Evolutionary conservation across 495 filamentous ascomycete species (phyloP).

Genomic region (Rhizodiscina lignyota): DNA sequence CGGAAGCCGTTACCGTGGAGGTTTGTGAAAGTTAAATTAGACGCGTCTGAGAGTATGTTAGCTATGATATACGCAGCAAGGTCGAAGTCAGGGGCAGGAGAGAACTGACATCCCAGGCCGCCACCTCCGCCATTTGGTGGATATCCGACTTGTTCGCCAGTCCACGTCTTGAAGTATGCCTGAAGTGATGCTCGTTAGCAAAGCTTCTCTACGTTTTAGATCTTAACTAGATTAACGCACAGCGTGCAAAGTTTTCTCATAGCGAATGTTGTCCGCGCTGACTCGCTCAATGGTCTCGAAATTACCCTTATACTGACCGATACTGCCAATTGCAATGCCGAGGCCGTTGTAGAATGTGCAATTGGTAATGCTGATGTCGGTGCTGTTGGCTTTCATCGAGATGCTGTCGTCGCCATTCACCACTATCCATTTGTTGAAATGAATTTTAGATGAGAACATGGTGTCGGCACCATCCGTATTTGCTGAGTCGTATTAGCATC

Average conservation of each 20-base stretch:
- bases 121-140: slow-evolving; percentile 32
- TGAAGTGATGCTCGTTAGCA: background rate
- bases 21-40: too few relatives aligned
- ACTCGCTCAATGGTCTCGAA: slow-evolving; percentile 29
- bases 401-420: slow-evolving; percentile 15
- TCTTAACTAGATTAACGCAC: slow-evolving; percentile 31
- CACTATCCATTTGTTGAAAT: slow-evolving; percentile 11
- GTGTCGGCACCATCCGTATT: slow-evolving; percentile 10
- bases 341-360: slow-evolving; percentile 8
- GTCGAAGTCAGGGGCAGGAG: too few relatives aligned
- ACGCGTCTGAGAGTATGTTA: too few relatives aligned
- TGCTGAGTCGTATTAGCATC: background rate
- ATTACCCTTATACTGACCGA: slow-evolving; percentile 27
- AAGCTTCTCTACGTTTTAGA: slow-evolving; percentile 4
- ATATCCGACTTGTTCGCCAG: slow-evolving; percentile 26
- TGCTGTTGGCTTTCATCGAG: slow-evolving; percentile 12
- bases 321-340: slow-evolving; percentile 26
- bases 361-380: slow-evolving; percentile 9
- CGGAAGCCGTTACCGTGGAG: too few relatives aligned
- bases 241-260: slow-evolving; percentile 24
- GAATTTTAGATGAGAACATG: slow-evolving; percentile 6
- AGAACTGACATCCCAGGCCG: slow-evolving; percentile 26
- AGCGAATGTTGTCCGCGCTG: slow-evolving; percentile 17
- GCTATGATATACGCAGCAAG: too few relatives aligned
- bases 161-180: slow-evolving; percentile 14